Percentiles rank a stretch among this genome's conserved stretches.
Conservation (phyloP, 495 filamentous ascomycete species). For the Echria macrotheca region DNA sequence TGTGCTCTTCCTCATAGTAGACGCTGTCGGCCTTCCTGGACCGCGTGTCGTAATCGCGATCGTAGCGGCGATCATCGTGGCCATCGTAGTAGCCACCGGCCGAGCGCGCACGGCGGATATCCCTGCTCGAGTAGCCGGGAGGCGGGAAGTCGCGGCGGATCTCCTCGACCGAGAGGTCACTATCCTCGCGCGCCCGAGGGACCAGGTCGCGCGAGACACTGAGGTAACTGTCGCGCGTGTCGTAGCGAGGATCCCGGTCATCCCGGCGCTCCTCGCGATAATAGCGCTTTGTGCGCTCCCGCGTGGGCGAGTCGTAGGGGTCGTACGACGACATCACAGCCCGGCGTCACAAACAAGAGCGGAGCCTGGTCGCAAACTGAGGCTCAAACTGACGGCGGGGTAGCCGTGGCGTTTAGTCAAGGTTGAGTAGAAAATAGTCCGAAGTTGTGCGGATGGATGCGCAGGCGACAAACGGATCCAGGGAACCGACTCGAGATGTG, state of each 20-base stretch:
- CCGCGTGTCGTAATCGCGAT: conserved; percentile 37
- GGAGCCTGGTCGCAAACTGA: neutral
- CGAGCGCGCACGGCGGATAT: conserved; percentile 49
- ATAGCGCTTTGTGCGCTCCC: conserved; percentile 39
- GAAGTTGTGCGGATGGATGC: neutral
- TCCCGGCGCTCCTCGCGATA: conserved; percentile 44
- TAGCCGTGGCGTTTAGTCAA: too few species aligned
- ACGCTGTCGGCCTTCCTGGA: conserved; percentile 26
- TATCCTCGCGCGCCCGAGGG: conserved; percentile 49
- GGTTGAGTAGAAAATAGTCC: neutral
- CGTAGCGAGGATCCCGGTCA: conserved; percentile 42
- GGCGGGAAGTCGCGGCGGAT: conserved; percentile 63
- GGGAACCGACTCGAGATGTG: neutral
- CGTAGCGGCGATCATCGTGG: conserved; percentile 38
- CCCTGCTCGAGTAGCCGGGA: conserved; percentile 44
- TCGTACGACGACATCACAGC: conserved; percentile 45
- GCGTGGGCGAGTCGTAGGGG: conserved; percentile 37
- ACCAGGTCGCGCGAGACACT: conserved; percentile 47
- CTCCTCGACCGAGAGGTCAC: conserved; percentile 61
- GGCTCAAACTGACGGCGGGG: neutral
- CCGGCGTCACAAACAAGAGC: neutral
- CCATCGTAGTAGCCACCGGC: conserved; percentile 44
- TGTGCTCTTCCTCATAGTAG: conserved; percentile 43
- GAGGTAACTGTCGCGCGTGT: conserved; percentile 46
- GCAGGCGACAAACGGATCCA: neutral